phyloP scores from a whole-genome alignment of 2,329 filamentous ascomycete species.

The Coniochaeta sp. region DNA sequence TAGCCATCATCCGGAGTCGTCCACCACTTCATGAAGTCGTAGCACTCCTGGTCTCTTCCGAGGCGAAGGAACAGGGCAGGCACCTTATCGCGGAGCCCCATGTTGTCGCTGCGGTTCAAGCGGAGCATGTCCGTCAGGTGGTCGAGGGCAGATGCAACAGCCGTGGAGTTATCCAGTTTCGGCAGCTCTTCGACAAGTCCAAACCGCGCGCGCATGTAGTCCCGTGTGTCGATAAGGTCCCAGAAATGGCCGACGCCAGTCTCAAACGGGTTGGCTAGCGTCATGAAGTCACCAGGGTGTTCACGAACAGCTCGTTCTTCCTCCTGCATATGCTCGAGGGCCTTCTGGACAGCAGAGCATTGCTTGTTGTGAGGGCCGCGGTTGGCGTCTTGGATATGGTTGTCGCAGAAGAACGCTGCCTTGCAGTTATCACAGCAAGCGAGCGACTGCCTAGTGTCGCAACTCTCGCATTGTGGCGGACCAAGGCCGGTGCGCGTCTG shows the following conservation, averaged over 20 bases:
- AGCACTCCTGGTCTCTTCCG: constrained; percentile 40
- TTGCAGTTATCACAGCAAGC: too few relatives aligned
- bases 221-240: constrained; percentile 20
- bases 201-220: constrained; percentile 29
- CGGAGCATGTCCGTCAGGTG: constrained; percentile 36
- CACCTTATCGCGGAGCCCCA: constrained; percentile 32
- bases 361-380: too few relatives aligned
- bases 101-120: constrained; percentile 34
- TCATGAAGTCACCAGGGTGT: constrained; percentile 2
- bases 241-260: constrained; percentile 26
- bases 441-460: too few relatives aligned
- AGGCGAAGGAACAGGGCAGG: constrained; percentile 38
- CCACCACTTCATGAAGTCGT: constrained; percentile 40
- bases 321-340: constrained; percentile 12
- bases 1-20: too few relatives aligned
- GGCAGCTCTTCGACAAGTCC: constrained; percentile 18
- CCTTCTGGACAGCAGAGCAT: too few relatives aligned
- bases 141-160: constrained; percentile 27
- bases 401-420: too few relatives aligned
- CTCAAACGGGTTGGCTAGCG: constrained; percentile 17
- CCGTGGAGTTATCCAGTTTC: constrained; percentile 19
- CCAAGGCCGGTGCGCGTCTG: too few relatives aligned
- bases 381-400: too few relatives aligned
- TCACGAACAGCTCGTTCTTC: constrained; percentile 16
- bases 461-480: too few relatives aligned